phyloP scores from a whole-genome alignment of 192 early-diverging fungal species.

The Entomortierella parvispora region DNA sequence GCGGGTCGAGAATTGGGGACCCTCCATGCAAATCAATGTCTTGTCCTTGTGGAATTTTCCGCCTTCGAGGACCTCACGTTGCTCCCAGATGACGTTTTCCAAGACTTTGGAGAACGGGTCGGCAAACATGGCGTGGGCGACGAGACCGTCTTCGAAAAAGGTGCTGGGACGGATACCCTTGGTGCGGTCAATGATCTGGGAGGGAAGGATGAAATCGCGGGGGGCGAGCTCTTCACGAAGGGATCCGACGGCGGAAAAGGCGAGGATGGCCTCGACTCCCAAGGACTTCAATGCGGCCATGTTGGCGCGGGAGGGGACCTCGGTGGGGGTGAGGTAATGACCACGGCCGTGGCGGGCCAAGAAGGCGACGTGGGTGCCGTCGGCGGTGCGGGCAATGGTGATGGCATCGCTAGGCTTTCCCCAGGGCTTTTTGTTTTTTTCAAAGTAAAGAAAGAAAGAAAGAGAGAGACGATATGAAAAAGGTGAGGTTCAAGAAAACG shows the following conservation, averaged over 20 bases:
- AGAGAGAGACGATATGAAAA: slow-evolving; percentile 10
- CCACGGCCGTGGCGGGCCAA: slow-evolving; percentile 94
- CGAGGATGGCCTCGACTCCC: slow-evolving; percentile 92
- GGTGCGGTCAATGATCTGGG: slow-evolving; percentile 97
- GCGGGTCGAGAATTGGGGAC: slow-evolving; percentile 96
- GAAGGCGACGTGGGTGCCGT: slow-evolving; percentile 90
- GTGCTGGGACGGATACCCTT: slow-evolving; percentile 94
- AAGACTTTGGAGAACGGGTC: slow-evolving; percentile 90
- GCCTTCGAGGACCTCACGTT: slow-evolving; percentile 52
- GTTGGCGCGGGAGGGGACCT: slow-evolving; percentile 96
- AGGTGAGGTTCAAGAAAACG: neutral
- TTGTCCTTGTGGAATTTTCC: slow-evolving; percentile 82
- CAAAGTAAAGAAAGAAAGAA: neutral
- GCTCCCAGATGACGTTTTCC: slow-evolving; percentile 74
- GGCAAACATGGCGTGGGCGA: slow-evolving; percentile 92
- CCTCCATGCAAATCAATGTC: slow-evolving; percentile 97
- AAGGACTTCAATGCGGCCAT: slow-evolving; percentile 97
- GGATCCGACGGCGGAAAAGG: slow-evolving; percentile 97
- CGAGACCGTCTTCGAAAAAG: slow-evolving; percentile 93
- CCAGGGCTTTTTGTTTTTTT: slow-evolving; percentile 75
- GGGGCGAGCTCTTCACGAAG: slow-evolving; percentile 94
- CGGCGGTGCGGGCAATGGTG: slow-evolving; percentile 75
- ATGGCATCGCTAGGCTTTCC: slow-evolving; percentile 91
- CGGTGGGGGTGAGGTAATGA: slow-evolving; percentile 86
- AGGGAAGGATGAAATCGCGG: slow-evolving; percentile 93